These are phyloP conservation scores for Ceratobasidium sp. DNA, from an alignment of 1,284 basidiomycete genomes.

Conservation along the genomic window DNA sequence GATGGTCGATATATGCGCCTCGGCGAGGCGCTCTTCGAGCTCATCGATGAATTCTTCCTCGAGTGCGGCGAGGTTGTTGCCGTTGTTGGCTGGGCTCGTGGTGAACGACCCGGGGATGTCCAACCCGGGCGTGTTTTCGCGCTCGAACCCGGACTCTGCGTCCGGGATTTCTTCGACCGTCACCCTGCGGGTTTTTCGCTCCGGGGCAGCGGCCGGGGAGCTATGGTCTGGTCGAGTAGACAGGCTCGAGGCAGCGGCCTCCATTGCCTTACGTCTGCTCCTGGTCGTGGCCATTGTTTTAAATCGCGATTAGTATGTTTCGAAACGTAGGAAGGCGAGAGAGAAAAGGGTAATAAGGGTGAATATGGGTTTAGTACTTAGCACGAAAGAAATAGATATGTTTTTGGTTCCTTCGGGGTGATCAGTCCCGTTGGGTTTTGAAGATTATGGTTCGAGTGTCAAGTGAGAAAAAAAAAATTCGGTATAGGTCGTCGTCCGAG, in stretches of 20 bases:
- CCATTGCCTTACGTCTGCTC: neutral
- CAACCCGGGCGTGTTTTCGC: neutral
- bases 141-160: neutral
- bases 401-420: slow-evolving; percentile 20
- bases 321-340: neutral
- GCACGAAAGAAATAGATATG: neutral
- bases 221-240: neutral
- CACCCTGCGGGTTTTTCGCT: neutral
- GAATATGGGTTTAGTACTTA: neutral
- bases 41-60: neutral
- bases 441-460: neutral
- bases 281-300: slow-evolving; percentile 6
- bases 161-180: neutral
- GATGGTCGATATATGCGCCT: neutral
- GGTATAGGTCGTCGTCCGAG: neutral
- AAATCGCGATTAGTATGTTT: neutral
- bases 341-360: neutral
- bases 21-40: neutral
- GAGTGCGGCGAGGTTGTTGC: too few species aligned
- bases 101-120: neutral
- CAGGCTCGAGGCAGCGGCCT: neutral
- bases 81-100: neutral
- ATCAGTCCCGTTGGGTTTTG: slow-evolving; percentile 1
- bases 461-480: neutral
- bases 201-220: neutral